Percentiles rank a stretch among this genome's conserved stretches.
These are phyloP conservation scores for Hypoxylon fragiforme DNA, from an alignment of 495 filamentous ascomycete genomes.

Conservation along the genomic window DNA sequence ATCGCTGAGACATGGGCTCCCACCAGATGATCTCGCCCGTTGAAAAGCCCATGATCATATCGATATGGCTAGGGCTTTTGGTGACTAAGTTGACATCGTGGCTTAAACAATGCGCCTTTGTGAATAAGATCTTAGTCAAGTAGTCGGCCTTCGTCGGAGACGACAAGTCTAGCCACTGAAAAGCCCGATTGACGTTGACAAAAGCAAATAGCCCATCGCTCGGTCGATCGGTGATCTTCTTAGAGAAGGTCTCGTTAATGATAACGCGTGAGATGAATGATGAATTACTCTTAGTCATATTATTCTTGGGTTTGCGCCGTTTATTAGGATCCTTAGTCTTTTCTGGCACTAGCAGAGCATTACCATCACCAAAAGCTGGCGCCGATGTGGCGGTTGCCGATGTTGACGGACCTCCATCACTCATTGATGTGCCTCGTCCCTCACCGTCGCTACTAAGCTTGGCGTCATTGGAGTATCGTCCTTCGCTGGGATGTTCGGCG, in stretches of 20 bases:
- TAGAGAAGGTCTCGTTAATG: conserved; percentile 76
- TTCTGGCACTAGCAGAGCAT: conserved; percentile 64
- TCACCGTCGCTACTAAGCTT: conserved; percentile 52
- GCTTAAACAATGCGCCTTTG: conserved; percentile 91
- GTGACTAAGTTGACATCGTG: conserved; percentile 90
- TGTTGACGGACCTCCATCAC: conserved; percentile 40
- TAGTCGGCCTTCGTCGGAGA: conserved; percentile 73
- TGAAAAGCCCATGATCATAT: conserved; percentile 93
- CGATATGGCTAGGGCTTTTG: conserved; percentile 76
- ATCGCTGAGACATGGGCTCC: conserved; percentile 95
- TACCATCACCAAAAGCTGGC: conserved; percentile 86
- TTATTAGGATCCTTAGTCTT: conserved; percentile 75
- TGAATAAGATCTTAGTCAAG: conserved; percentile 92
- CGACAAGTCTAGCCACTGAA: conserved; percentile 68
- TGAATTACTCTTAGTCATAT: conserved; percentile 96
- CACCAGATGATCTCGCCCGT: conserved; percentile 98
- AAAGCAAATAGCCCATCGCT: conserved; percentile 84
- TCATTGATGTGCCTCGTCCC: conserved; percentile 47
- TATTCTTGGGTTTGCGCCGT: conserved; percentile 90
- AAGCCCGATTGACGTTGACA: conserved; percentile 91
- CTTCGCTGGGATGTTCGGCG: conserved; percentile 62
- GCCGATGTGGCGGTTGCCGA: conserved; percentile 45
- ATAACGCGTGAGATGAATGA: conserved; percentile 97
- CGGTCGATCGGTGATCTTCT: conserved; percentile 76
- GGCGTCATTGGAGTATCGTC: conserved; percentile 62